Percentiles rank a stretch among this genome's conserved stretches.
Conservation (phyloP, 306 rosid species). For the Ceratonia siliqua region DNA sequence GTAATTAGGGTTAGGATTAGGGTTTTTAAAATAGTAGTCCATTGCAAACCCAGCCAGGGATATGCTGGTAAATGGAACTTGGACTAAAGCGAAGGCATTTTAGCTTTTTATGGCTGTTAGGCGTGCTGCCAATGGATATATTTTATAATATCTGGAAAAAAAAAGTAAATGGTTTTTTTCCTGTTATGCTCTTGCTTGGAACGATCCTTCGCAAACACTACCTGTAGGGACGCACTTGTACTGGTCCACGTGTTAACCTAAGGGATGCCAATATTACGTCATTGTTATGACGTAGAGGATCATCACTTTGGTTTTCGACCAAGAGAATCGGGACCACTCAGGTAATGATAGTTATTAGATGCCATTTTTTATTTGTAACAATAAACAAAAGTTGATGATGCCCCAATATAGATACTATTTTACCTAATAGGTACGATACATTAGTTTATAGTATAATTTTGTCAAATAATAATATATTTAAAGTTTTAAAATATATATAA, state of each 20-base stretch:
- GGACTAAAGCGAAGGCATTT: not conserved
- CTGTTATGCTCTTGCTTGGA: not conserved
- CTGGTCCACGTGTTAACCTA: conserved; percentile 28
- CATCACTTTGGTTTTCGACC: too few relatives aligned
- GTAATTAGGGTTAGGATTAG: conserved; percentile 37
- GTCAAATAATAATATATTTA: too few relatives aligned
- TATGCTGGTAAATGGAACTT: not conserved
- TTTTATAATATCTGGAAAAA: conserved; percentile 2
- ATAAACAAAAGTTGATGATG: too few relatives aligned
- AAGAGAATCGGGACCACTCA: conserved; percentile 19
- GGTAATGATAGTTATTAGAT: not conserved
- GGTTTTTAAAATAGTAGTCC: conserved; percentile 52
- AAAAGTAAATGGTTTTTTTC: not conserved
- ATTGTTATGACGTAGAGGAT: conserved; percentile 34
- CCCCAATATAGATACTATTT: too few relatives aligned
- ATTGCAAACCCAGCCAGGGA: conserved; percentile 21
- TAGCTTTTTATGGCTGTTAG: not conserved
- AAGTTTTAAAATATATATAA: too few relatives aligned
- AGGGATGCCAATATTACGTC: conserved; percentile 17
- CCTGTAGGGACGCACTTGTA: conserved; percentile 37
- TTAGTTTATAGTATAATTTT: too few relatives aligned
- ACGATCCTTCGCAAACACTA: conserved; percentile 46
- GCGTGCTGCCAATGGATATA: conserved; percentile 11
- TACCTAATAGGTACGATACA: too few relatives aligned
- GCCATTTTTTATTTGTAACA: too few relatives aligned